Evolutionary conservation across 129 eudicot genomes (phyloP), one percentile per base, ranked within the genome.

Genomic region (Artemisia argyi): DNA sequence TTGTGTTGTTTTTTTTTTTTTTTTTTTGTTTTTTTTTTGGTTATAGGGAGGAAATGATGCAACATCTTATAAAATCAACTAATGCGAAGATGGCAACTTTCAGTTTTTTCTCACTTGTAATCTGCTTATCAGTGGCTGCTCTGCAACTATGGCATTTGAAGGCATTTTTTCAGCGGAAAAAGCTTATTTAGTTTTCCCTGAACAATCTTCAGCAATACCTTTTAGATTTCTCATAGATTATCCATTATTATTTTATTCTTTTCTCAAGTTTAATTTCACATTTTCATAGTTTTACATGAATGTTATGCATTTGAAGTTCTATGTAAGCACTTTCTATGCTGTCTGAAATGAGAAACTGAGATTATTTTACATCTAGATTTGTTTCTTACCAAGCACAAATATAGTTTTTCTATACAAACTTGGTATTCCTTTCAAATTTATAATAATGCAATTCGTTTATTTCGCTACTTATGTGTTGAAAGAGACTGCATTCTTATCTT

Each of bases 101-200:
- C 12, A 75, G 84, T 61, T 68, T 83, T 52, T 81, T 83, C 58
- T 86, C 91, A 8, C 79, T 86, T 73, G 42, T 83, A 48, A 69
- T 86, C 44, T 86, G 91, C 76, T 68, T 81, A 49, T 80, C 78
- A 2, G 88, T 86, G 55, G 91, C 88, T 80, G 84, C 79, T 53
- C 71, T 83, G 68, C 88, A 86, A 57, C 74, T 83, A 62, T 86
- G 91, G 86, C 86, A 83, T 86, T 76, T 86, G 75, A 86, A 86
- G 82, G 58, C 80, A 3, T 86, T 78, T 67, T 86, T 86, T 47
- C 82, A 78, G 71, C 81, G 86, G 42, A 86, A 81, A 76, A 86
- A 86, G 79, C 80, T 86, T 53, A 73, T 86, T 67, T 86, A 75
- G 72, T 68, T 79, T 65, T 61, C 7, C 7, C n/a, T 44, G 0